A percentile compares a stretch with the other conserved stretches of the same genome.
These are phyloP conservation scores for Echinosophora koreensis DNA, from an alignment of 306 rosid genomes.

Conservation along the genomic window DNA sequence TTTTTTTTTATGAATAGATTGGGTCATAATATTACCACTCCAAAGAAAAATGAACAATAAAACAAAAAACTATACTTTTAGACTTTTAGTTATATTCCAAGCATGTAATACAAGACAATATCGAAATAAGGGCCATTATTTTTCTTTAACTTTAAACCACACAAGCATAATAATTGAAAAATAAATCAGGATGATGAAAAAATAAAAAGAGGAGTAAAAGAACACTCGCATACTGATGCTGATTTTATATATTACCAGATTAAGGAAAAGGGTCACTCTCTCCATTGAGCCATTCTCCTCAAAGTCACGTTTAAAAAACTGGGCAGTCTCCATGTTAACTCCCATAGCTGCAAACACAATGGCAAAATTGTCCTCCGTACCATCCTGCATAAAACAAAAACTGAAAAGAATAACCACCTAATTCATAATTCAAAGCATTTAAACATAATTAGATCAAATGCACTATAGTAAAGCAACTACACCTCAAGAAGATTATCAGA, in stretches of 20 bases:
- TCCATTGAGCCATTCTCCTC: constrained; percentile 99
- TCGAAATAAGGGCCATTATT: not conserved
- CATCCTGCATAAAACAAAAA: constrained; percentile 62
- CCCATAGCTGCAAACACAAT: constrained; percentile 99
- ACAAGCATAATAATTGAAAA: constrained; percentile 13
- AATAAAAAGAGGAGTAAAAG: not conserved
- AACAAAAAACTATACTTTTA: not conserved
- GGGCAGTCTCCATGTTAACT: constrained; percentile 99
- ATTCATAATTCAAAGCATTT: constrained; percentile 4
- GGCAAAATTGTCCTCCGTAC: constrained; percentile 94
- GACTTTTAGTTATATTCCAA: not conserved
- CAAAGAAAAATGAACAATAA: not conserved
- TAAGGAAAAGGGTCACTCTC: constrained; percentile 99
- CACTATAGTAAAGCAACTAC: constrained; percentile 34
- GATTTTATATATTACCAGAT: constrained; percentile 70
- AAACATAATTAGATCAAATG: constrained; percentile 29
- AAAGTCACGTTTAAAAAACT: constrained; percentile 98
- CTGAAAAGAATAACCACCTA: constrained; percentile 36
- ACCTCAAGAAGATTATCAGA: constrained; percentile 95
- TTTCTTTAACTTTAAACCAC: constrained; percentile 16
- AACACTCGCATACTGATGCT: constrained; percentile 18
- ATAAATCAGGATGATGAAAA: constrained; percentile 8
- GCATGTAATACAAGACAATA: constrained; percentile 8
- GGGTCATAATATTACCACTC: not conserved
- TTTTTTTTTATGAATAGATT: not conserved